These are phyloP conservation scores for Hericium erinaceus DNA, from an alignment of 768 basidiomycete genomes.

Conservation along the genomic window DNA sequence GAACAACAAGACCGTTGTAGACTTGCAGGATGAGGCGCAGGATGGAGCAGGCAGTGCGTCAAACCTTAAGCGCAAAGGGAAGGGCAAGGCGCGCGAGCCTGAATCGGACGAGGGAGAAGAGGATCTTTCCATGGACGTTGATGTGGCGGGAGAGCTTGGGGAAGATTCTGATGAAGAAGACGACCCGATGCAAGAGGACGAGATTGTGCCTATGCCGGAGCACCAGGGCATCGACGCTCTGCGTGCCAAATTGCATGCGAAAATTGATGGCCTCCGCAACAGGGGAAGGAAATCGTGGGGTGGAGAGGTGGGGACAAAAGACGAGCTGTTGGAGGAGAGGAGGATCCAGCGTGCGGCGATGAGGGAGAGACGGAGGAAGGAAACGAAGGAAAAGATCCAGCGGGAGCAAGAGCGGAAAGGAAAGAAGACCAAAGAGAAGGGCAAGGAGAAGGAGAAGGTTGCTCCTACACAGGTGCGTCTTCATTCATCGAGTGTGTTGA, in stretches of 20 bases:
- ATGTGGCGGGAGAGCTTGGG: constrained; percentile 16
- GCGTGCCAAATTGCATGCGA: constrained; percentile 65
- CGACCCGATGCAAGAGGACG: constrained; percentile 18
- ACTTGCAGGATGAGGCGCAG: constrained; percentile 26
- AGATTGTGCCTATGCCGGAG: constrained; percentile 51
- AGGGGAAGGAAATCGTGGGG: constrained; percentile 18
- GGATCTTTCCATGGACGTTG: constrained; percentile 31
- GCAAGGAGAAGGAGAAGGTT: constrained; percentile 36
- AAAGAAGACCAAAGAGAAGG: constrained; percentile 36
- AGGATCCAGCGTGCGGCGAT: constrained; percentile 68
- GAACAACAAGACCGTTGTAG: constrained; percentile 71
- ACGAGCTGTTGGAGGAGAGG: constrained; percentile 77
- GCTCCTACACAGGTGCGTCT: constrained; percentile 44
- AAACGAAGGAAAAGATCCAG: constrained; percentile 75
- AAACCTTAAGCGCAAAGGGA: constrained; percentile 40
- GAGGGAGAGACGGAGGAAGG: constrained; percentile 77
- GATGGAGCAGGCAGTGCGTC: neutral
- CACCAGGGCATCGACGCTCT: constrained; percentile 53
- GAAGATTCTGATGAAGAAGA: constrained; percentile 24
- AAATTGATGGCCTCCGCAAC: constrained; percentile 62
- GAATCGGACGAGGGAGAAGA: constrained; percentile 25
- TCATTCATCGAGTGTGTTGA: neutral
- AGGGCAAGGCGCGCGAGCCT: constrained; percentile 26
- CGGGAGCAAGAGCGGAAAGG: constrained; percentile 50
- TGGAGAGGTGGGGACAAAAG: constrained; percentile 52